Conservation (phyloP, 306 rosid genomes). For the Mimosa pudica region DNA sequence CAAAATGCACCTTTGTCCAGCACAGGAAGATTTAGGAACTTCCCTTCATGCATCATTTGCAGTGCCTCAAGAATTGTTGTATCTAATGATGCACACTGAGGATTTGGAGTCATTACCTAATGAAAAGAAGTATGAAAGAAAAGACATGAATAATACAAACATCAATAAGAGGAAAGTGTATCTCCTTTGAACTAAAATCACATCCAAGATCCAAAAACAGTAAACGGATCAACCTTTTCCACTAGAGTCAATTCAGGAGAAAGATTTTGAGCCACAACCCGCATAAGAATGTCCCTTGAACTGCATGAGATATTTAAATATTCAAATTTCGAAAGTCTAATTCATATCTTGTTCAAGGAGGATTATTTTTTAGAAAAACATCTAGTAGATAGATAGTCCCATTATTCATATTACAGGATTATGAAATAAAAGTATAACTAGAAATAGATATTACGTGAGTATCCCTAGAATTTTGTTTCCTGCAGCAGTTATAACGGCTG, state of each 20-base stretch:
- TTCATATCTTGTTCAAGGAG: slow-evolving; percentile 17
- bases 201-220: not conserved
- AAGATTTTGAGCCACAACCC: slow-evolving; percentile 85
- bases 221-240: slow-evolving; percentile 57
- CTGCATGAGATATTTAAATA: slow-evolving; percentile 52
- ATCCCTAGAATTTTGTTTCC: slow-evolving; percentile 95
- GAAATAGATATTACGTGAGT: slow-evolving; percentile 66
- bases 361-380: slow-evolving; percentile 20
- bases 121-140: slow-evolving; percentile 30
- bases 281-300: slow-evolving; percentile 93
- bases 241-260: slow-evolving; percentile 93
- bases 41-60: slow-evolving; percentile 94
- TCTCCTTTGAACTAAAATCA: slow-evolving; percentile 42
- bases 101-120: slow-evolving; percentile 95
- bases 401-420: slow-evolving; percentile 9
- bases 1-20: slow-evolving; percentile 72
- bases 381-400: slow-evolving; percentile 18
- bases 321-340: slow-evolving; percentile 22
- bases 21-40: slow-evolving; percentile 95
- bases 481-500: slow-evolving; percentile 58
- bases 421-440: slow-evolving; percentile 23
- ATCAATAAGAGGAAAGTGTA: slow-evolving; percentile 28
- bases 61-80: slow-evolving; percentile 89
- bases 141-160: slow-evolving; percentile 27
- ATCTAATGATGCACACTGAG: slow-evolving; percentile 81